Evolutionary conservation across 2,329 filamentous ascomycete genomes (phyloP).

Genomic region (Trichoderma koningii): DNA sequence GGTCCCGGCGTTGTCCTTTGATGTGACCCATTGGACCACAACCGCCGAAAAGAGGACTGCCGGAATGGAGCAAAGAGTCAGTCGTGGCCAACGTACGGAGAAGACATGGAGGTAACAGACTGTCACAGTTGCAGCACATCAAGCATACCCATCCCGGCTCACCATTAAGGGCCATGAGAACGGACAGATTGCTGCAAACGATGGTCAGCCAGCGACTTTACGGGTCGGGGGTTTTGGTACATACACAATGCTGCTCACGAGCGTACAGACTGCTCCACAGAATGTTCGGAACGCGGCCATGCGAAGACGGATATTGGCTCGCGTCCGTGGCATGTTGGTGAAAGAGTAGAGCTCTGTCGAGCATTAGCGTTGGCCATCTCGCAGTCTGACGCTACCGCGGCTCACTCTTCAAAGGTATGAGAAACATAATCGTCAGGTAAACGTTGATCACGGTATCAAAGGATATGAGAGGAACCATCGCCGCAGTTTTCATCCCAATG

Average conservation of each 20-base stretch:
- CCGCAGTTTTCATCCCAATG: slow-evolving; percentile 61
- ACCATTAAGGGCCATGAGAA: slow-evolving; percentile 60
- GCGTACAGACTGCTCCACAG: slow-evolving; percentile 58
- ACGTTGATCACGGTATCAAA: slow-evolving; percentile 64
- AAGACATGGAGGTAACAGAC: slow-evolving; percentile 42
- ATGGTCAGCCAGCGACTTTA: slow-evolving; percentile 21
- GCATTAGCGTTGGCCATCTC: background rate
- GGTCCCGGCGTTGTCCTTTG: slow-evolving; percentile 46
- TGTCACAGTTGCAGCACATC: slow-evolving; percentile 65
- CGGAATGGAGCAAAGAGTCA: background rate
- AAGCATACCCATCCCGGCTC: slow-evolving; percentile 67
- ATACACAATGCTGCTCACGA: slow-evolving; percentile 60
- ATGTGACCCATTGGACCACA: slow-evolving; percentile 64
- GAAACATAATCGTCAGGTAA: slow-evolving; percentile 64
- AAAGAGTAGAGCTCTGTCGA: slow-evolving; percentile 56
- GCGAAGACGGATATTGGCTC: slow-evolving; percentile 48
- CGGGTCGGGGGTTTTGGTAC: slow-evolving; percentile 27
- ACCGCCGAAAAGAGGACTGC: slow-evolving; percentile 60
- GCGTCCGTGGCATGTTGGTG: slow-evolving; percentile 48
- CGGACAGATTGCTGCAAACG: slow-evolving; percentile 54
- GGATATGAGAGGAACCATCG: slow-evolving; percentile 62
- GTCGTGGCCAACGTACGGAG: background rate
- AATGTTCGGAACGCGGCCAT: slow-evolving; percentile 60
- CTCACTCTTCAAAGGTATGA: slow-evolving; percentile 59
- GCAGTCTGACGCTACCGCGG: no score